Conservation (phyloP, 2,329 filamentous ascomycete species). For the Rutstroemia sp. region DNA sequence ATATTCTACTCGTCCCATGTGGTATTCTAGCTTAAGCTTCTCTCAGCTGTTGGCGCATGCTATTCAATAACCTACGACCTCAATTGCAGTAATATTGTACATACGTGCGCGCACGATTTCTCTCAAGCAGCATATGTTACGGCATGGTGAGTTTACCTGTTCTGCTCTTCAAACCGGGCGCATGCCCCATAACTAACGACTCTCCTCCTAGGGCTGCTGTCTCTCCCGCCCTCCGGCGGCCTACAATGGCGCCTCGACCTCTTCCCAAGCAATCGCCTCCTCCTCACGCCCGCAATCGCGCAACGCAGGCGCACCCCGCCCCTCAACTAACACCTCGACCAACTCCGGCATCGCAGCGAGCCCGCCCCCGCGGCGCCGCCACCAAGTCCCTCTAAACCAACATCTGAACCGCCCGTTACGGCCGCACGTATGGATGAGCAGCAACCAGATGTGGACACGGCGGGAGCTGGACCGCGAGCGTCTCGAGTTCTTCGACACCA, state of each 20-base stretch:
- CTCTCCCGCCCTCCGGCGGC: slow-evolving; percentile 49
- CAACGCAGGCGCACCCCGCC: slow-evolving; percentile 12
- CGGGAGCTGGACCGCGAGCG: slow-evolving; percentile 62
- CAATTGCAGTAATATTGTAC: neutral
- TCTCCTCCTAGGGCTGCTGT: slow-evolving; percentile 47
- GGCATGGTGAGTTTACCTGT: slow-evolving; percentile 8
- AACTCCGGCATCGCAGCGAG: slow-evolving; percentile 7
- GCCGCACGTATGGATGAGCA: slow-evolving; percentile 58
- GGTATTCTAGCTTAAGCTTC: no score
- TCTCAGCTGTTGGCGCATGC: no score
- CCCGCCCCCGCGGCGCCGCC: slow-evolving; percentile 10
- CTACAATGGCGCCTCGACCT: slow-evolving; percentile 42
- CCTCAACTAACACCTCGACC: slow-evolving; percentile 20
- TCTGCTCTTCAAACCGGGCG: no score
- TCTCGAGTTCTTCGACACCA: slow-evolving; percentile 81
- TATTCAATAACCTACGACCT: neutral
- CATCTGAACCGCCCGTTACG: slow-evolving; percentile 66
- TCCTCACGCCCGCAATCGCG: slow-evolving; percentile 17
- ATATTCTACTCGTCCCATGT: no score
- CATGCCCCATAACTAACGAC: neutral
- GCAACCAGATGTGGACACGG: slow-evolving; percentile 62
- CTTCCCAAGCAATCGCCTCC: slow-evolving; percentile 44
- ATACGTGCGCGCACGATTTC: slow-evolving; percentile 5
- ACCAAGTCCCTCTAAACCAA: slow-evolving; percentile 41
- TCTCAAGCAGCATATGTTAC: neutral